Conservation (phyloP, 192 early-diverging fungal species). For the Backusella sp. region DNA sequence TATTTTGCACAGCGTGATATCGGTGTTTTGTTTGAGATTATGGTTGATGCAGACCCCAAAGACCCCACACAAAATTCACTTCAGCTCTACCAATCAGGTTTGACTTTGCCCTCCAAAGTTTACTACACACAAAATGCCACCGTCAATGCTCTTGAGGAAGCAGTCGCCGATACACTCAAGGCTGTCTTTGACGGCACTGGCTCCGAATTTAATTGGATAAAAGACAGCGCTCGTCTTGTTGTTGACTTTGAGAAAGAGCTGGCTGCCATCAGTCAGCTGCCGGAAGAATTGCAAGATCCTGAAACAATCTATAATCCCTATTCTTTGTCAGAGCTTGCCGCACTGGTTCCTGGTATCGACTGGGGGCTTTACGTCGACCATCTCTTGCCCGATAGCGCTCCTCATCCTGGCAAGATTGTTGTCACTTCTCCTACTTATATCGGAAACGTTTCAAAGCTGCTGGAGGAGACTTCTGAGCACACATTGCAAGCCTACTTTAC, state of each 20-base stretch:
- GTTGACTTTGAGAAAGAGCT: conserved; percentile 61
- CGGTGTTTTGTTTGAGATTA: conserved; percentile 48
- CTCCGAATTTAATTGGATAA: conserved; percentile 18
- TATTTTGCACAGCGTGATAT: conserved; percentile 19
- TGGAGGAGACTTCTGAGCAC: conserved; percentile 33
- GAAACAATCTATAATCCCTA: conserved; percentile 52
- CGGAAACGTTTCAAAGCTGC: conserved; percentile 22
- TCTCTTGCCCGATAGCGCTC: conserved; percentile 24
- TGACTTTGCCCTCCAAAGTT: conserved; percentile 63
- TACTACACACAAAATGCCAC: conserved; percentile 60
- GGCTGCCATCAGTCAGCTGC: conserved; percentile 48
- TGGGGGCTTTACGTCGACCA: conserved; percentile 40
- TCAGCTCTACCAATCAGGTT: conserved; percentile 51
- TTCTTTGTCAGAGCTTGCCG: conserved; percentile 32
- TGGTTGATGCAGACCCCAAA: conserved; percentile 53
- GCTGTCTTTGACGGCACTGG: conserved; percentile 21
- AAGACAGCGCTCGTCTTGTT: conserved; percentile 32
- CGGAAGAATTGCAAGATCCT: conserved; percentile 49
- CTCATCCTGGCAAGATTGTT: conserved; percentile 32
- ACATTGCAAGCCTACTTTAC: conserved; percentile 52
- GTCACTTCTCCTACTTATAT: conserved; percentile 35
- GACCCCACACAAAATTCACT: conserved; percentile 57
- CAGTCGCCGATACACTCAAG: conserved; percentile 47
- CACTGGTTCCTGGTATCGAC: conserved; percentile 32
- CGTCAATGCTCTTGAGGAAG: conserved; percentile 36